A percentile compares a stretch with the other conserved stretches of the same genome.
Evolutionary conservation across 495 filamentous ascomycete species (phyloP).

Genomic region (Aspergillus leporis): DNA sequence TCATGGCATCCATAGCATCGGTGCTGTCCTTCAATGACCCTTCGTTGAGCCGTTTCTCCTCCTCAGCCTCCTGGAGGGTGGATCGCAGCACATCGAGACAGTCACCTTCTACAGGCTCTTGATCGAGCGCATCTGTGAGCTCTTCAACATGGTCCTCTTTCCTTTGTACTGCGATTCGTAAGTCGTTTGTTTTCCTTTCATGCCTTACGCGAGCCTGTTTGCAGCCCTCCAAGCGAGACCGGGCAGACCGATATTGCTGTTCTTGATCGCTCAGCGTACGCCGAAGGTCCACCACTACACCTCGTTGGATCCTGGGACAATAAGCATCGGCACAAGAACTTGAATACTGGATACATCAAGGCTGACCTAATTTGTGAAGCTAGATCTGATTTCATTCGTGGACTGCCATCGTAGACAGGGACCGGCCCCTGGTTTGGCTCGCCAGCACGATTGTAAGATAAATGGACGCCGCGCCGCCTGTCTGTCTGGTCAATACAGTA

Average conservation of each 20-base stretch:
- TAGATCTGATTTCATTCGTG: conserved; percentile 80
- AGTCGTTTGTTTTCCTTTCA: conserved; percentile 43
- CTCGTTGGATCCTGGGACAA: conserved; percentile 42
- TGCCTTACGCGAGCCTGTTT: conserved; percentile 44
- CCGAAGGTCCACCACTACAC: conserved; percentile 43
- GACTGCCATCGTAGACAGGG: conserved; percentile 42
- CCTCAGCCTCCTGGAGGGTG: conserved; percentile 51
- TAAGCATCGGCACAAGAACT: conserved; percentile 8
- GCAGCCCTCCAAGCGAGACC: conserved; percentile 32
- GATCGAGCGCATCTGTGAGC: conserved; percentile 60
- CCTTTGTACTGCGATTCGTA: conserved; percentile 57
- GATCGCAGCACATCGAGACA: conserved; percentile 59
- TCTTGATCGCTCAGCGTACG: conserved; percentile 39
- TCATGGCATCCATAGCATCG: conserved; percentile 50
- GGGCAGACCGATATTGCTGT: conserved; percentile 32
- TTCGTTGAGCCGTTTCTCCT: conserved; percentile 45
- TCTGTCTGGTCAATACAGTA: conserved; percentile 59
- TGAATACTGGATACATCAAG: not conserved
- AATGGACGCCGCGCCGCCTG: conserved; percentile 62
- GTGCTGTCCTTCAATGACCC: conserved; percentile 54
- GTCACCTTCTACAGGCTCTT: conserved; percentile 59
- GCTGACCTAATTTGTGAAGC: conserved; percentile 60
- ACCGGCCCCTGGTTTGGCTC: conserved; percentile 58
- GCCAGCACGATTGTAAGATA: conserved; percentile 56
- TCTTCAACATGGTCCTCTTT: conserved; percentile 58